A percentile compares a stretch with the other conserved stretches of the same genome.
phyloP scores from a whole-genome alignment of 177 flowering plant species.

The Vitis hybrid region DNA sequence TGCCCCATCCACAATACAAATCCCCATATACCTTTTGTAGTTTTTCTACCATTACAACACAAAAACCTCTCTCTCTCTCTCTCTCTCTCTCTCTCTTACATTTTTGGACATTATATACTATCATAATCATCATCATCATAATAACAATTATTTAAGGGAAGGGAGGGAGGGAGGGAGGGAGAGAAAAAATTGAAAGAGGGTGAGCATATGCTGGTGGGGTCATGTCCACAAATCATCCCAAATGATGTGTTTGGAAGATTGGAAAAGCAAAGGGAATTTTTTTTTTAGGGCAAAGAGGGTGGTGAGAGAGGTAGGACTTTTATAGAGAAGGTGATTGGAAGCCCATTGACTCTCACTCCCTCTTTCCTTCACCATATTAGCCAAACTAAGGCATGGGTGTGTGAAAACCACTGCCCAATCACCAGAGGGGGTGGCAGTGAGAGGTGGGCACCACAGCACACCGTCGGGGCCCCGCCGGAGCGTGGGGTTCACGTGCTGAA shows the following conservation, averaged over 20 bases:
- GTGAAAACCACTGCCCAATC: too few relatives aligned
- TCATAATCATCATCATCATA: slow-evolving; percentile 15
- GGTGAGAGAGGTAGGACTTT: neutral
- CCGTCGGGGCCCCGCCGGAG: neutral
- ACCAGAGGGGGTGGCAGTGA: too few relatives aligned
- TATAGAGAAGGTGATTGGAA: neutral
- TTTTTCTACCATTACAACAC: slow-evolving; percentile 12
- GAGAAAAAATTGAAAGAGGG: neutral
- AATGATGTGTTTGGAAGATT: slow-evolving; percentile 11
- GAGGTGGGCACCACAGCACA: too few relatives aligned
- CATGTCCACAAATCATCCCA: slow-evolving; percentile 5
- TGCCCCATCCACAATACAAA: slow-evolving; percentile 11
- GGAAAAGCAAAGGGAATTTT: slow-evolving; percentile 6
- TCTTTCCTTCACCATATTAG: too few relatives aligned
- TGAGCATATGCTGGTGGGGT: slow-evolving; percentile 14
- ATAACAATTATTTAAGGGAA: slow-evolving; percentile 9
- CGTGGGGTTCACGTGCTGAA: slow-evolving; percentile 3
- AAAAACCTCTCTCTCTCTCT: neutral
- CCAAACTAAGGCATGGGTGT: too few relatives aligned
- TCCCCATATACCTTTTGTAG: slow-evolving; percentile 18
- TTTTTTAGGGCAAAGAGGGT: neutral
- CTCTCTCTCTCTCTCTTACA: slow-evolving; percentile 1
- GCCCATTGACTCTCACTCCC: neutral
- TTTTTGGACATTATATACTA: slow-evolving; percentile 11
- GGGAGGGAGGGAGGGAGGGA: neutral